Evolutionary conservation across 2,329 filamentous ascomycete genomes (phyloP), one percentile per base, ranked within the genome.

Genomic region (Stenocarpella maydis): DNA sequence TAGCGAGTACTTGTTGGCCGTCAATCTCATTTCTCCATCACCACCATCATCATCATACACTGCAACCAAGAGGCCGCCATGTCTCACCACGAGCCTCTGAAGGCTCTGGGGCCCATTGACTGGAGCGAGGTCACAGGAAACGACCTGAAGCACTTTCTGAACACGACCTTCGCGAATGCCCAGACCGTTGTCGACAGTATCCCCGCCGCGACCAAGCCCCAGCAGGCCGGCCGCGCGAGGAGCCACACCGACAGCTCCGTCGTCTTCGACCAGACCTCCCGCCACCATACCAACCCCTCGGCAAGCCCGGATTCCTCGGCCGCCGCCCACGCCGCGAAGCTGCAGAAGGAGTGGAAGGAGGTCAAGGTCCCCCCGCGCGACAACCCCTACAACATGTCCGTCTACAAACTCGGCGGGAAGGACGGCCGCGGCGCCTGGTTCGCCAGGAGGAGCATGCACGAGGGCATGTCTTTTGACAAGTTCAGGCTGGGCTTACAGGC

Each of bases 401-500:
- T 98, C 28, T 97, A 92, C 82, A 97, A 97, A 78, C 85, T 96
- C 70, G 82, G 86, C 0, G 88, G 91, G 2, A 91, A 92, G 74
- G 95, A 98, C 79, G 90, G 93, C 45, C 91, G 91, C 73, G 95
- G 95, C 2, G 86, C 92, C 9, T 98, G 95, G 95, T 98, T 98
- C 80, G 93, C 93, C 28, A 84, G 95, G 67, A 85, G 92, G 60
- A 97, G 94, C 77, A 85, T 97, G 24, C 94, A 98, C 76, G 89
- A 92, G 74, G 92, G 91, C 0, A 78, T 97, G 24, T 85, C 90
- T 0, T 97, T 97, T 78, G 86, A 88, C 24, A 90, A 88, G 77
- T 97, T 94, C 90, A 92, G 90, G 82, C 84, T 85, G 63, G 94
- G 91, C 3, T 86, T 98, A 76, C 86, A 92, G 77, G 84, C 85